These are phyloP conservation scores for Trifolium dubium DNA, from an alignment of 306 rosid species.

Conservation along the genomic window DNA sequence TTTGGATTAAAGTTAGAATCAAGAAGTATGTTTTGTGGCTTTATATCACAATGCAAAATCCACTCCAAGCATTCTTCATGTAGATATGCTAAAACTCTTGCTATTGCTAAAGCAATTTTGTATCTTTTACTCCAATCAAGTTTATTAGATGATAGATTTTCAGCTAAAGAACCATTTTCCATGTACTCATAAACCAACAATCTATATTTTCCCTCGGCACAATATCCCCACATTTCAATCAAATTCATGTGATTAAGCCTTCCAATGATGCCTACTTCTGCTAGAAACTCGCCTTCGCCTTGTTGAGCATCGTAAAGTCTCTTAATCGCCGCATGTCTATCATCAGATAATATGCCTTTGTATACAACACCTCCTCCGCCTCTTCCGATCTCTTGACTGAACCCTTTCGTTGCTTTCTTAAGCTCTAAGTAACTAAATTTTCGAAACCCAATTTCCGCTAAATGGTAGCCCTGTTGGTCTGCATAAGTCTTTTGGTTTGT, in stretches of 20 bases:
- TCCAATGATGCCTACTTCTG: conserved; percentile 45
- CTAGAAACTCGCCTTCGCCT: conserved; percentile 44
- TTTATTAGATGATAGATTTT: conserved; percentile 14
- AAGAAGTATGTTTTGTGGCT: conserved; percentile 42
- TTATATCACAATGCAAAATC: conserved; percentile 45
- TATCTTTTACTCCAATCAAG: conserved; percentile 43
- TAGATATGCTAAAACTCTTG: conserved; percentile 42
- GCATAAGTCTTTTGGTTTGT: conserved; percentile 34
- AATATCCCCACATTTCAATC: conserved; percentile 51
- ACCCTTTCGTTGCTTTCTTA: conserved; percentile 48
- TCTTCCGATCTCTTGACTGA: conserved; percentile 58
- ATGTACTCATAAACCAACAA: conserved; percentile 41
- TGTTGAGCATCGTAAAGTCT: conserved; percentile 46
- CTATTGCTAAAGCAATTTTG: conserved; percentile 37
- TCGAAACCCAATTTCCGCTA: conserved; percentile 41
- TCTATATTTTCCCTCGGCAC: conserved; percentile 41
- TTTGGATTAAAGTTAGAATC: conserved; percentile 39
- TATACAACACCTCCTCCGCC: conserved; percentile 62
- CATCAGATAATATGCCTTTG: conserved; percentile 51
- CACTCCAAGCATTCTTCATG: conserved; percentile 45
- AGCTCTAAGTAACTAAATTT: conserved; percentile 50
- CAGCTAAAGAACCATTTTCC: conserved; percentile 47
- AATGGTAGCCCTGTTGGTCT: conserved; percentile 22
- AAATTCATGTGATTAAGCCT: conserved; percentile 47
- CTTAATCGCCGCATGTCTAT: conserved; percentile 55